Percentiles rank a stretch among this genome's conserved stretches.
These are phyloP conservation scores for Cutaneotrichosporon cutaneum DNA, from an alignment of 1,284 basidiomycete genomes.

Conservation along the genomic window DNA sequence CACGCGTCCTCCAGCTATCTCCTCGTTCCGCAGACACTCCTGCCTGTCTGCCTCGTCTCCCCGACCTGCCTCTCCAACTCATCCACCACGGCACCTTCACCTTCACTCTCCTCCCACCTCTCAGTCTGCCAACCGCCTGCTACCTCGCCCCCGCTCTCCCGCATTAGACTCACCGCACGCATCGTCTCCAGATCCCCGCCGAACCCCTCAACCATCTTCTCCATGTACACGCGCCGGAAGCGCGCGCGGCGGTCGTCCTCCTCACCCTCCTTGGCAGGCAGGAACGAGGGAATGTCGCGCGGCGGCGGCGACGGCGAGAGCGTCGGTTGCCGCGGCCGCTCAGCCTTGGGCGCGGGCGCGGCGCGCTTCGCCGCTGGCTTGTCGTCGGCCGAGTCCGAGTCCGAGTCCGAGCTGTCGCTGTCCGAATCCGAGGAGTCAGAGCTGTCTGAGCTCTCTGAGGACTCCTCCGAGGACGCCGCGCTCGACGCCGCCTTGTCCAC, in stretches of 20 bases:
- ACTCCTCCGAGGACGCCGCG: conserved; percentile 24
- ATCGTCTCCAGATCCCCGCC: conserved; percentile 50
- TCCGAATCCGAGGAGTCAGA: conserved; percentile 25
- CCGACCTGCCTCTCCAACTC: too few relatives aligned
- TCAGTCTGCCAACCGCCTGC: too few relatives aligned
- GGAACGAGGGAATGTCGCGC: conserved; percentile 26
- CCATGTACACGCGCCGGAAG: conserved; percentile 52
- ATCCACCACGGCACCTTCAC: too few relatives aligned
- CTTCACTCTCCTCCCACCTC: too few relatives aligned
- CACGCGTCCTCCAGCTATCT: too few relatives aligned
- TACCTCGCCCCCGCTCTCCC: neutral
- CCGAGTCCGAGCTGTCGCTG: conserved; percentile 26
- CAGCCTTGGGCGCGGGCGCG: conserved; percentile 10
- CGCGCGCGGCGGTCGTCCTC: conserved; percentile 40
- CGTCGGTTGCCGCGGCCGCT: conserved; percentile 20
- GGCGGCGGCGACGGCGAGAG: conserved; percentile 28
- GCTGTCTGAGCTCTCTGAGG: conserved; percentile 22
- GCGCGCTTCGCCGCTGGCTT: neutral
- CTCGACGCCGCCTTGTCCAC: conserved; percentile 19
- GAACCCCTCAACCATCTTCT: conserved; percentile 51
- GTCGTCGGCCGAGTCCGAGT: conserved; percentile 32
- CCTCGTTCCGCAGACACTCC: neutral
- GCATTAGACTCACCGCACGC: conserved; percentile 38
- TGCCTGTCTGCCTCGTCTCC: too few relatives aligned
- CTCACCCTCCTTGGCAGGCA: conserved; percentile 21